Evolutionary conservation across 306 rosid species (phyloP), one percentile per base, ranked within the genome.

Genomic region (Mimosa pudica): DNA sequence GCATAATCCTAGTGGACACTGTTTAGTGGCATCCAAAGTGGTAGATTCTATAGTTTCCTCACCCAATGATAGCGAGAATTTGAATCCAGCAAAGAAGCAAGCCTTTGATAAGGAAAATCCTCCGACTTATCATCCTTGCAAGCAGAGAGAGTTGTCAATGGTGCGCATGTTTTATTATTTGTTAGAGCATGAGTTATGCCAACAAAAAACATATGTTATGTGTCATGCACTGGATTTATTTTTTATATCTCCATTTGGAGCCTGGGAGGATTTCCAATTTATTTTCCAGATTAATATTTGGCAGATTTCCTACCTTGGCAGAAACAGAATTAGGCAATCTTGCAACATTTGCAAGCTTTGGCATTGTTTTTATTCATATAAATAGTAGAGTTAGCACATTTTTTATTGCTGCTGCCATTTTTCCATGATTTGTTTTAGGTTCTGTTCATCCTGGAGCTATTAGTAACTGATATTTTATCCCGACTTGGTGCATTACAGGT

Each of bases 1-100:
- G 80, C 89, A 89, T 69, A 95, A 95, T 91, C 99, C 97, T 24
- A 93, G 99, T 73, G 99, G 99, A 57, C 99, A 95, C 82, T 95
- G 97, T 90, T 86, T 95, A 65, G 83, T 95, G 70, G 98, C 96
- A 64, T 95, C 98, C 68, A 88, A 89, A 85, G 74, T 95, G 82
- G 89, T 91, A 68, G 99, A 95, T 80, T 77, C 81, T 70, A 62
- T 91, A 71, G 93, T 97, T 68, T 79, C 77, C 54, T 52, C 88
- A 47, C 62, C 65, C 80, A 69, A 77, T 74, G 81, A 60, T 49
- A 88, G 87, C 11, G 85, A 79, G 69, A 83, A 88, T 83, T 80
- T 87, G 84, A 92, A 77, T 85, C 96, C 96, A 33, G 55, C 92
- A 52, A 95, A 95, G 90, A 93, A 86, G 84, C 97, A 64, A 79